A percentile compares a stretch with the other conserved stretches of the same genome.
Evolutionary conservation across 352 stramenopile genomes (phyloP).

Genomic region (Phytophthora melonis): DNA sequence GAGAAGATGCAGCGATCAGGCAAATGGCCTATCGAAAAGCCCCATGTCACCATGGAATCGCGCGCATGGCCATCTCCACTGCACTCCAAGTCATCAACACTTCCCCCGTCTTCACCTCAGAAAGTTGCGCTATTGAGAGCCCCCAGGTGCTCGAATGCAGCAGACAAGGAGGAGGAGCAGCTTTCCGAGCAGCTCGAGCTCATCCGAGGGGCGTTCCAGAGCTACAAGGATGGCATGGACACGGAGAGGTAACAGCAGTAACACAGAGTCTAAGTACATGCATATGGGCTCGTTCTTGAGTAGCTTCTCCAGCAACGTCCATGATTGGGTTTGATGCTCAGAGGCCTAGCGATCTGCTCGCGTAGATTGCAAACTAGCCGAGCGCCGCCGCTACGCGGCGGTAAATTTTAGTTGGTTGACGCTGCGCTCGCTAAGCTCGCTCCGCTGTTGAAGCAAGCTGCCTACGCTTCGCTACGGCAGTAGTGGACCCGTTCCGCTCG

Average conservation of each 20-base stretch:
- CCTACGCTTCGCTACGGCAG: no score
- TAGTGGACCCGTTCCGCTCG: no score
- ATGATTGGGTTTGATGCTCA: neutral
- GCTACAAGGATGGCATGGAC: constrained; percentile 25
- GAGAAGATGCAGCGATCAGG: neutral
- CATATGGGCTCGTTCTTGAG: neutral
- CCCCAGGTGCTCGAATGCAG: neutral
- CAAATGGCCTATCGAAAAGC: neutral
- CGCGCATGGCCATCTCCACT: neutral
- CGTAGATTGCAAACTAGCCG: neutral
- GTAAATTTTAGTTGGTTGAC: no score
- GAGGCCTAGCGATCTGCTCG: neutral
- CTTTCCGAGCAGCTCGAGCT: constrained; percentile 49
- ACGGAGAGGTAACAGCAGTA: neutral
- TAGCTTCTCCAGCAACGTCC: no score
- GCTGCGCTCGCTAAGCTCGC: no score
- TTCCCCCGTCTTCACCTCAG: neutral
- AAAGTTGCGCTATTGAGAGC: neutral
- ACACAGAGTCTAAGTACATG: neutral
- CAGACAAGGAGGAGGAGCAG: constrained; percentile 20
- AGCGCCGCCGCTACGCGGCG: no score
- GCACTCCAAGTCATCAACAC: neutral
- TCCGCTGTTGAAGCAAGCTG: no score
- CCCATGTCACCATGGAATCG: constrained; percentile 9
- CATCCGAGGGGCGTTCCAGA: constrained; percentile 48